Evolutionary conservation across 257 asterid species (phyloP).

Genomic region (Gentiana dahurica): DNA sequence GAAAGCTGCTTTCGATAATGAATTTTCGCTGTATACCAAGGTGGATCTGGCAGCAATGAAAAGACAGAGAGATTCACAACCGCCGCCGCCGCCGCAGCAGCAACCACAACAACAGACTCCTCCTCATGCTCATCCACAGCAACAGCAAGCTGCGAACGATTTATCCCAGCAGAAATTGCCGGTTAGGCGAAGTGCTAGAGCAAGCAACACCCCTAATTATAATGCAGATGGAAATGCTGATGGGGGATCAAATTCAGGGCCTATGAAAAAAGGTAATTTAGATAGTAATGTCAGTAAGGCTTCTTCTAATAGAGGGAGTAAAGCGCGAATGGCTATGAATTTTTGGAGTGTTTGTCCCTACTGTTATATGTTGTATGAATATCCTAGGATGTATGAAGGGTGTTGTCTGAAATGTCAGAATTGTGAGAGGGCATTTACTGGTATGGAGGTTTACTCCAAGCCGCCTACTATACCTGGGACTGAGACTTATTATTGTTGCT

Average conservation of each 20-base stretch:
- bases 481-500: slow-evolving; percentile 81
- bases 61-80: slow-evolving; percentile 15
- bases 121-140: slow-evolving; percentile 10
- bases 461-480: slow-evolving; percentile 79
- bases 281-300: background rate
- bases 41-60: slow-evolving; percentile 46
- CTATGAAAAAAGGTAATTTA: slow-evolving; percentile 4
- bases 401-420: slow-evolving; percentile 72
- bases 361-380: slow-evolving; percentile 76
- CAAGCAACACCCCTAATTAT: background rate
- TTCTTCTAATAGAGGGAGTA: slow-evolving; percentile 7
- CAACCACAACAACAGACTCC: slow-evolving; percentile 7
- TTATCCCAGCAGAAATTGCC: slow-evolving; percentile 42
- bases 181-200: slow-evolving; percentile 45
- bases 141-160: slow-evolving; percentile 7
- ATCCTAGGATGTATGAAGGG: slow-evolving; percentile 48
- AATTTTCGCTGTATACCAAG: slow-evolving; percentile 33
- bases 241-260: slow-evolving; percentile 12
- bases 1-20: slow-evolving; percentile 44
- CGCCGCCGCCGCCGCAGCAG: background rate
- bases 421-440: slow-evolving; percentile 72
- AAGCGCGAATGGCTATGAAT: slow-evolving; percentile 9
- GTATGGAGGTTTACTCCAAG: slow-evolving; percentile 42
- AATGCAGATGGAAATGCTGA: slow-evolving; percentile 7
- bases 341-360: slow-evolving; percentile 92